Conservation (phyloP, 495 filamentous ascomycete species). For the Xylaria palmicola region DNA sequence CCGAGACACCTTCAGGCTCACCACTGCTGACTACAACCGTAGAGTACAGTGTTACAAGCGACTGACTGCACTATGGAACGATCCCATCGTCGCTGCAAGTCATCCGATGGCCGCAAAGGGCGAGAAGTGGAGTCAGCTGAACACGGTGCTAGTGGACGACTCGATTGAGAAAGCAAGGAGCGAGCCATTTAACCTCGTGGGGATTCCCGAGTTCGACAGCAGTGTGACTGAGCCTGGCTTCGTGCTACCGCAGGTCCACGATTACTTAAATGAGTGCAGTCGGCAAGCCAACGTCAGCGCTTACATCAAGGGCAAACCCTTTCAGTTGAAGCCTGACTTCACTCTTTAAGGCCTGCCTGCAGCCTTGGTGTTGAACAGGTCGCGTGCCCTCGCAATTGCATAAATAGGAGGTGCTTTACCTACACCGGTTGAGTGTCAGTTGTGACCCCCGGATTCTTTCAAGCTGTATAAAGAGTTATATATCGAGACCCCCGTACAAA, state of each 20-base stretch:
- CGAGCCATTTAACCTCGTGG: conserved; percentile 81
- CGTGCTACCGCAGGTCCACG: conserved; percentile 48
- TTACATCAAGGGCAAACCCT: conserved; percentile 40
- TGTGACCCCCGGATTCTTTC: too few species aligned
- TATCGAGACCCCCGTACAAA: not conserved
- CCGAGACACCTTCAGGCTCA: conserved; percentile 74
- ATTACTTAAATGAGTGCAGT: conserved; percentile 47
- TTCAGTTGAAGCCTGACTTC: conserved; percentile 18
- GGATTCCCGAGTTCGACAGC: conserved; percentile 72
- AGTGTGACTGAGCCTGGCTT: conserved; percentile 30
- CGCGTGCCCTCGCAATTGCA: too few species aligned
- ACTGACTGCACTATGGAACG: conserved; percentile 67
- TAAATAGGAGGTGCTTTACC: too few species aligned
- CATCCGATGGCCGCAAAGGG: conserved; percentile 45
- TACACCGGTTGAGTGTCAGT: too few species aligned
- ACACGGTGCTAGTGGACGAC: conserved; percentile 91
- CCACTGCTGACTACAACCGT: conserved; percentile 56
- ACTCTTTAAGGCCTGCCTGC: not conserved
- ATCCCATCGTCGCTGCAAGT: conserved; percentile 46
- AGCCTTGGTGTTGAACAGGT: too few species aligned
- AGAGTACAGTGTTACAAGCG: conserved; percentile 88
- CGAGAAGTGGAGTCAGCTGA: conserved; percentile 69
- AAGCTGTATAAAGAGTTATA: too few species aligned
- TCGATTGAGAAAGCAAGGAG: conserved; percentile 70
- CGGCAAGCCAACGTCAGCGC: conserved; percentile 47